phyloP scores from a whole-genome alignment of 2,329 filamentous ascomycete species.

The Fusarium lateritium region DNA sequence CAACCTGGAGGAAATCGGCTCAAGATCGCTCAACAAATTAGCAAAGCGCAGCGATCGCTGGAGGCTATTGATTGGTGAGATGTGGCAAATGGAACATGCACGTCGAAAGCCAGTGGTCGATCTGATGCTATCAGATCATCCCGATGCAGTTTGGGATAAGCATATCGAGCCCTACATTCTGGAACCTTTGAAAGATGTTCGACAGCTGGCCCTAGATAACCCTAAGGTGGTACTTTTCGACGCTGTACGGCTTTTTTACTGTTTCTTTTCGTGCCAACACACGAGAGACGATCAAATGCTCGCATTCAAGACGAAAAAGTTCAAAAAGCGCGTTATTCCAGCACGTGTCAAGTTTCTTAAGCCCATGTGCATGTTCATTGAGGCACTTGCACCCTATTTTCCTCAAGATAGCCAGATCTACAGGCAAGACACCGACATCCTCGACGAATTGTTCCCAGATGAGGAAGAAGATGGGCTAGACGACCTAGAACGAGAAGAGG shows the following conservation, averaged over 20 bases:
- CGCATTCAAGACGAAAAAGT: constrained; percentile 30
- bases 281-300: constrained; percentile 42
- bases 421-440: constrained; percentile 35
- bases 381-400: constrained; percentile 46
- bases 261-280: constrained; percentile 48
- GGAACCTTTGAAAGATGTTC: constrained; percentile 27
- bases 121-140: constrained; percentile 33
- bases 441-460: constrained; percentile 38
- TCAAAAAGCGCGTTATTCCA: constrained; percentile 35
- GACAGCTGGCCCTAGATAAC: constrained; percentile 22
- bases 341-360: constrained; percentile 33
- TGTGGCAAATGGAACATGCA: constrained; percentile 51
- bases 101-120: constrained; percentile 50
- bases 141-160: constrained; percentile 40
- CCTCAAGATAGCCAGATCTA: constrained; percentile 55
- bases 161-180: constrained; percentile 36
- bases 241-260: constrained; percentile 51
- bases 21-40: constrained; percentile 43
- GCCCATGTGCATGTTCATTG: constrained; percentile 50
- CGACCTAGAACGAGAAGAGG: constrained; percentile 33
- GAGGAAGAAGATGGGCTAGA: constrained; percentile 17
- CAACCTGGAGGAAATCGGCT: constrained; percentile 45
- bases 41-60: constrained; percentile 49
- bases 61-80: constrained; percentile 50
- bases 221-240: constrained; percentile 49